phyloP scores from a whole-genome alignment of 176 grass and related monocot genomes.

The Lolium multiflorum region DNA sequence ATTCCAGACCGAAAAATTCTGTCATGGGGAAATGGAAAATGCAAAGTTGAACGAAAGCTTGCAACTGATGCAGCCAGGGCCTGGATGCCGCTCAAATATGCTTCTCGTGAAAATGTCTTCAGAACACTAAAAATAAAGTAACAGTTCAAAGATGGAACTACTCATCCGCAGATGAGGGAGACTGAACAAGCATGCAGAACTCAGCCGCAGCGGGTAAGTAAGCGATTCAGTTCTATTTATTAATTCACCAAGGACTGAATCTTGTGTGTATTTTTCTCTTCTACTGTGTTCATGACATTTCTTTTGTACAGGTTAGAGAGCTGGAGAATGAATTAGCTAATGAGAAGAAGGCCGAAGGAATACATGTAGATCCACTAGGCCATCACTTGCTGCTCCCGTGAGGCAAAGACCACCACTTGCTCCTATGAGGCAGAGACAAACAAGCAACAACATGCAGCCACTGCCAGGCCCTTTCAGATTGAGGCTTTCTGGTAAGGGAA shows the following conservation, averaged over 20 bases:
- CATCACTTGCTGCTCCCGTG: too few relatives aligned
- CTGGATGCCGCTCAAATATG: constrained; percentile 76
- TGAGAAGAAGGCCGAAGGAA: too few relatives aligned
- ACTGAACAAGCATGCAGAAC: constrained; percentile 70
- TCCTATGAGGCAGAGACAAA: too few relatives aligned
- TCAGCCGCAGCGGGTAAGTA: constrained; percentile 73
- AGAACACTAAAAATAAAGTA: constrained; percentile 42
- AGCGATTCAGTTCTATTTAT: constrained; percentile 22
- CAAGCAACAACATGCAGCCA: too few relatives aligned
- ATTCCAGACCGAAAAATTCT: constrained; percentile 79
- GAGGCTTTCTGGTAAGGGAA: too few relatives aligned
- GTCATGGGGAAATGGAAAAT: constrained; percentile 74
- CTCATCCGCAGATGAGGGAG: constrained; percentile 68
- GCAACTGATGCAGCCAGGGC: constrained; percentile 72
- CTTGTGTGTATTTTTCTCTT: too few relatives aligned
- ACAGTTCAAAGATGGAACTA: constrained; percentile 25
- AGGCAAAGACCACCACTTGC: too few relatives aligned
- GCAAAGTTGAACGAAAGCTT: constrained; percentile 63
- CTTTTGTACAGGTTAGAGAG: too few relatives aligned
- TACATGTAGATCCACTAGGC: too few relatives aligned
- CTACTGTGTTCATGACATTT: constrained; percentile 37
- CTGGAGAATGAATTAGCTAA: too few relatives aligned
- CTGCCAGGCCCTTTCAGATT: too few relatives aligned
- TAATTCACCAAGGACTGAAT: too few relatives aligned
- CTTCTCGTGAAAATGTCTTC: constrained; percentile 79